Evolutionary conservation across 306 rosid species (phyloP).

Genomic region (Inga laurina): DNA sequence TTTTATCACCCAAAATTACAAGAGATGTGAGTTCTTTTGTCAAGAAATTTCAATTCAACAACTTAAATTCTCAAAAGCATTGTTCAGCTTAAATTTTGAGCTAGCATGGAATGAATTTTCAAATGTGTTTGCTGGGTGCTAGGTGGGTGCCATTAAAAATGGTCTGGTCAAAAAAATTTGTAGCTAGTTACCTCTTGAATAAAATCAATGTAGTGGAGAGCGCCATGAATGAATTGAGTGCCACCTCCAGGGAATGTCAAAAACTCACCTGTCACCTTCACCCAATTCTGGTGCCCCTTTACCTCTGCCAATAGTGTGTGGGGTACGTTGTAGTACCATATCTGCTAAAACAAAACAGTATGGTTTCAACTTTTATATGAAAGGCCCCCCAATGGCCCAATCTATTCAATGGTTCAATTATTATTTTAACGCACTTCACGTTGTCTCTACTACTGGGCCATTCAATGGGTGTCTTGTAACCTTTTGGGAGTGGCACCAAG

Average conservation of each 20-base stretch:
- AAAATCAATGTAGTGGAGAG: slow-evolving; percentile 87
- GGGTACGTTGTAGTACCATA: slow-evolving; percentile 88
- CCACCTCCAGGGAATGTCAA: slow-evolving; percentile 96
- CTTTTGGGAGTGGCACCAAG: slow-evolving; percentile 64
- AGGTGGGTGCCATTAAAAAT: background rate
- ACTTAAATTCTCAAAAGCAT: background rate
- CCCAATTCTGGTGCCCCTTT: slow-evolving; percentile 98
- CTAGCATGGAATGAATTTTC: background rate
- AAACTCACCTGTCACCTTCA: slow-evolving; percentile 84
- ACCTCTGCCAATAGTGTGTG: slow-evolving; percentile 73
- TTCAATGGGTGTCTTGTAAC: slow-evolving; percentile 56
- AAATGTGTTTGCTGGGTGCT: background rate
- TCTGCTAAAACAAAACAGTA: slow-evolving; percentile 39
- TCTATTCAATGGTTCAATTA: background rate
- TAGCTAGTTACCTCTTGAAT: slow-evolving; percentile 57
- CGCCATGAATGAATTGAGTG: slow-evolving; percentile 92
- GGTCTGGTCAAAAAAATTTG: background rate
- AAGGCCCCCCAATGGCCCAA: background rate
- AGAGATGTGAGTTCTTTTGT: background rate
- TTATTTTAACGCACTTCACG: slow-evolving; percentile 43
- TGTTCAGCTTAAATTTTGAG: background rate
- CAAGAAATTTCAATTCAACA: background rate
- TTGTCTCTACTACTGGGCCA: slow-evolving; percentile 89
- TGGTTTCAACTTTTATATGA: background rate
- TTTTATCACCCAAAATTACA: background rate